phyloP scores from a whole-genome alignment of 352 stramenopile species.

The Vaucheria bursata region DNA sequence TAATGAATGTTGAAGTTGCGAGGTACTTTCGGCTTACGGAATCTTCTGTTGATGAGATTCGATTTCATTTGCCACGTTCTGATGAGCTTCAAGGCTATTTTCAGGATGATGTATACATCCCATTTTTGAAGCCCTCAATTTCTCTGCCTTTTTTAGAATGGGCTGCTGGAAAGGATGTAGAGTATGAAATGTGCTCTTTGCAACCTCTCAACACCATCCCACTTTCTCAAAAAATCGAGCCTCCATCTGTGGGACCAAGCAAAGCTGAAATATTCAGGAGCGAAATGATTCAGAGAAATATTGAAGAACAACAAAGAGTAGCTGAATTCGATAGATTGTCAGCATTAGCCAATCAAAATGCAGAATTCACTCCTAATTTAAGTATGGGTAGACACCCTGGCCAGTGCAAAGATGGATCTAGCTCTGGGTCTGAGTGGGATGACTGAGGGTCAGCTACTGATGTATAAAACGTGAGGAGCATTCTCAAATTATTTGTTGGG shows the following conservation, averaged over 20 bases:
- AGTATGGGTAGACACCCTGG: background rate
- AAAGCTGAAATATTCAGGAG: background rate
- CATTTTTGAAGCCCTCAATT: background rate
- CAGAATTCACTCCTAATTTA: background rate
- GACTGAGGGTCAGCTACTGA: too few species aligned
- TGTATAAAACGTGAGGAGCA: too few species aligned
- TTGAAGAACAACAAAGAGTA: background rate
- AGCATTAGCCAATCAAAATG: background rate
- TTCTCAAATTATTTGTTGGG: too few species aligned
- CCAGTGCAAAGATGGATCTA: background rate
- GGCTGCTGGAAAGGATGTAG: background rate
- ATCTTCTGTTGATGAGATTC: background rate
- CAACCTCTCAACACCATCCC: background rate
- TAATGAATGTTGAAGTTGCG: background rate
- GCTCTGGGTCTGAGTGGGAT: slow-evolving; percentile 1
- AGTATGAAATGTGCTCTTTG: background rate
- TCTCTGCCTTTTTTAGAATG: background rate
- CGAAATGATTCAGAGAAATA: background rate
- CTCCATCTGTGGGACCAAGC: background rate
- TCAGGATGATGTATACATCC: background rate
- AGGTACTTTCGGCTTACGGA: background rate
- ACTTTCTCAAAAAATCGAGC: background rate
- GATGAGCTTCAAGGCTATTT: background rate
- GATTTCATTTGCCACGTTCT: background rate
- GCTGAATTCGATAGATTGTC: background rate